Conservation (phyloP, 2,329 filamentous ascomycete species). For the Teratosphaeria viscida region DNA sequence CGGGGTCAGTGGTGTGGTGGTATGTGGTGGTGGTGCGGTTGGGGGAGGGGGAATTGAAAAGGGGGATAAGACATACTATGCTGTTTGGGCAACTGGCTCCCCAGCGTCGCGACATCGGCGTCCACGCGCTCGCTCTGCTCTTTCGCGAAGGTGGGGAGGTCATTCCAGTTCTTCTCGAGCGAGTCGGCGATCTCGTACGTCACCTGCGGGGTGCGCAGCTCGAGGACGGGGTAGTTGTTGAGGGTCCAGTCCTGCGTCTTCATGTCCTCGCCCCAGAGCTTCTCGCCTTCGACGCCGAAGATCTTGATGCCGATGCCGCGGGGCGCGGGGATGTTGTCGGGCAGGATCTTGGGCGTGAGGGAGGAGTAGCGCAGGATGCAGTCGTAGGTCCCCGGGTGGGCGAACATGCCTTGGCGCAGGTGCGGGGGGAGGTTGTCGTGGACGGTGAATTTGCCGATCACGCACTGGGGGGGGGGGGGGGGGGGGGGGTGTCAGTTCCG, state of each 20-base stretch:
- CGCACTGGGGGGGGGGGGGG: too few species aligned
- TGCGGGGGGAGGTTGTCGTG: too few species aligned
- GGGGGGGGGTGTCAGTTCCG: too few species aligned
- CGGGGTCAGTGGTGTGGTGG: too few species aligned
- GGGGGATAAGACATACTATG: constrained; percentile 13
- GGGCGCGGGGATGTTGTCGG: too few species aligned
- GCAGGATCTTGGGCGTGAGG: too few species aligned
- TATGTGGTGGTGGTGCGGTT: too few species aligned
- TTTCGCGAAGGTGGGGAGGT: constrained; percentile 21
- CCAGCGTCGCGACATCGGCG: constrained; percentile 22
- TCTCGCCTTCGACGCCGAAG: constrained; percentile 27
- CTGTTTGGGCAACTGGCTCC: constrained; percentile 19
- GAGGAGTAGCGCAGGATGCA: too few species aligned
- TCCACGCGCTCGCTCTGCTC: constrained; percentile 20
- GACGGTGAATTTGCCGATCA: too few species aligned
- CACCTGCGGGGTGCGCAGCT: constrained; percentile 21
- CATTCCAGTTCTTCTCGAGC: constrained; percentile 26
- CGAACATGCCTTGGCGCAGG: too few species aligned
- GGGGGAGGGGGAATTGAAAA: not conserved
- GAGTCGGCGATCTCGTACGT: constrained; percentile 26
- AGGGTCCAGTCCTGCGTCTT: constrained; percentile 26
- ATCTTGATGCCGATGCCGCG: constrained; percentile 17
- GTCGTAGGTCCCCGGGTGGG: too few species aligned
- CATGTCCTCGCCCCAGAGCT: constrained; percentile 27
- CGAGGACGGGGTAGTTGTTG: constrained; percentile 25